These are phyloP conservation scores for Madurella mycetomatis DNA, from an alignment of 2,329 filamentous ascomycete species.

Conservation along the genomic window DNA sequence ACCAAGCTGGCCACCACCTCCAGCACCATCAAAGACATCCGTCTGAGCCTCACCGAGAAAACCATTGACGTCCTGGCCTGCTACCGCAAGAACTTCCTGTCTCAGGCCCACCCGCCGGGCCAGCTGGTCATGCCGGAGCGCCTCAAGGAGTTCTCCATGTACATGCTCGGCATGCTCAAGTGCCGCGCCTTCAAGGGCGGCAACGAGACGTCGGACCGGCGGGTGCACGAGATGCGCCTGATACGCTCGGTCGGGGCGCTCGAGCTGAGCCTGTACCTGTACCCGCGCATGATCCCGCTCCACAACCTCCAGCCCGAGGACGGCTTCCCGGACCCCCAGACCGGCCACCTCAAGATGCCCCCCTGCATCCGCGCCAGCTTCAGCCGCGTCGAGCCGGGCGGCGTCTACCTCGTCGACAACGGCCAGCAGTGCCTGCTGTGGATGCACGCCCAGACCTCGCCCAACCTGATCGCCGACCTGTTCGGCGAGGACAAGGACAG, in stretches of 20 bases:
- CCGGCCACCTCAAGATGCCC: slow-evolving; percentile 82
- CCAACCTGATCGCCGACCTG: slow-evolving; percentile 83
- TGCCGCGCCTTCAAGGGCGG: slow-evolving; percentile 90
- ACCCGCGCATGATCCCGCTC: slow-evolving; percentile 86
- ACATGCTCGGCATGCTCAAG: slow-evolving; percentile 84
- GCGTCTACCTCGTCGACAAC: slow-evolving; percentile 92
- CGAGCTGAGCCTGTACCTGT: slow-evolving; percentile 87
- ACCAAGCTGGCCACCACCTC: slow-evolving; percentile 71
- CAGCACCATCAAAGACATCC: slow-evolving; percentile 76
- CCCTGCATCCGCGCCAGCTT: slow-evolving; percentile 77
- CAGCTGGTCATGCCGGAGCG: slow-evolving; percentile 94
- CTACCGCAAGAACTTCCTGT: slow-evolving; percentile 87
- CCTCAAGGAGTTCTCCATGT: slow-evolving; percentile 96
- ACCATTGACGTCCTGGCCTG: slow-evolving; percentile 87
- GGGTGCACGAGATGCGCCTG: slow-evolving; percentile 88
- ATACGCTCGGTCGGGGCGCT: slow-evolving; percentile 80
- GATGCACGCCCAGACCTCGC: slow-evolving; percentile 88
- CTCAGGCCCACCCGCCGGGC: slow-evolving; percentile 76
- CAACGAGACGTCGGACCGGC: slow-evolving; percentile 81
- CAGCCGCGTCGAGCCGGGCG: slow-evolving; percentile 82
- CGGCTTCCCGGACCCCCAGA: slow-evolving; percentile 77
- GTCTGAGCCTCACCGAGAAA: slow-evolving; percentile 79
- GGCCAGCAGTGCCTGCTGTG: slow-evolving; percentile 88
- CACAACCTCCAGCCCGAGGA: slow-evolving; percentile 86
- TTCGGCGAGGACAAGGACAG: slow-evolving; percentile 72